These are phyloP conservation scores for Plectranthus barbatus DNA, from an alignment of 257 asterid genomes.

Conservation along the genomic window DNA sequence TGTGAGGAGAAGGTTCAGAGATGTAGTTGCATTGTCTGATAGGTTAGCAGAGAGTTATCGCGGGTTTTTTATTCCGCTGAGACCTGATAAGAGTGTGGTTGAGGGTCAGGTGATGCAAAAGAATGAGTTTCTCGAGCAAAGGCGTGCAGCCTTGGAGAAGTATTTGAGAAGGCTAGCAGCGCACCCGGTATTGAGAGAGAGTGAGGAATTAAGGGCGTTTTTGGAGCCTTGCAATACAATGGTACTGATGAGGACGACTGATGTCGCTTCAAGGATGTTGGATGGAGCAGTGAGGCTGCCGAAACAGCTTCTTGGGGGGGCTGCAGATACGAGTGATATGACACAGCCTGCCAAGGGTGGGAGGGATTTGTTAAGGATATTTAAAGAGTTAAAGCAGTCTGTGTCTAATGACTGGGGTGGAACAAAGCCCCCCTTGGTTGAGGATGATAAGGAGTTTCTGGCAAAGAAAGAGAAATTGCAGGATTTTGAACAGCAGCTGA, in stretches of 20 bases:
- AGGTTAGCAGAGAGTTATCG: conserved; percentile 64
- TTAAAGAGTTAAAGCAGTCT: conserved; percentile 86
- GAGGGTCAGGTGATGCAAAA: conserved; percentile 96
- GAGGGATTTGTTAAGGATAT: conserved; percentile 61
- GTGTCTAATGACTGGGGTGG: conserved; percentile 91
- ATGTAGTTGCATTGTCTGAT: conserved; percentile 71
- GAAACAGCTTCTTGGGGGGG: conserved; percentile 45
- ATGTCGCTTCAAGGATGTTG: conserved; percentile 56
- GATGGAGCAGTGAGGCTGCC: conserved; percentile 63
- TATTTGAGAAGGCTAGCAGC: conserved; percentile 60
- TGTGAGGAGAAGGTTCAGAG: conserved; percentile 86
- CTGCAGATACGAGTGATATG: conserved; percentile 39
- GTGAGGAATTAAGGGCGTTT: conserved; percentile 75
- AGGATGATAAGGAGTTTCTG: conserved; percentile 81
- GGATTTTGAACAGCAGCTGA: conserved; percentile 78
- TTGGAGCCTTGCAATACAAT: conserved; percentile 43
- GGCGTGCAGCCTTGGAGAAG: conserved; percentile 82
- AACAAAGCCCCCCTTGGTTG: conserved; percentile 55
- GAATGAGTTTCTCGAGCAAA: conserved; percentile 77
- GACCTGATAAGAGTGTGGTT: conserved; percentile 94
- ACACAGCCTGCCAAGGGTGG: conserved; percentile 72
- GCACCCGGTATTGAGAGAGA: conserved; percentile 58
- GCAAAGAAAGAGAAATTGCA: conserved; percentile 64
- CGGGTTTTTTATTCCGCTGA: conserved; percentile 70
- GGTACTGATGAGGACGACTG: conserved; percentile 43